Evolutionary conservation across 2,329 filamentous ascomycete species (phyloP), one percentile per base, ranked within the genome.

Genomic region (Calonectria pauciramosa): DNA sequence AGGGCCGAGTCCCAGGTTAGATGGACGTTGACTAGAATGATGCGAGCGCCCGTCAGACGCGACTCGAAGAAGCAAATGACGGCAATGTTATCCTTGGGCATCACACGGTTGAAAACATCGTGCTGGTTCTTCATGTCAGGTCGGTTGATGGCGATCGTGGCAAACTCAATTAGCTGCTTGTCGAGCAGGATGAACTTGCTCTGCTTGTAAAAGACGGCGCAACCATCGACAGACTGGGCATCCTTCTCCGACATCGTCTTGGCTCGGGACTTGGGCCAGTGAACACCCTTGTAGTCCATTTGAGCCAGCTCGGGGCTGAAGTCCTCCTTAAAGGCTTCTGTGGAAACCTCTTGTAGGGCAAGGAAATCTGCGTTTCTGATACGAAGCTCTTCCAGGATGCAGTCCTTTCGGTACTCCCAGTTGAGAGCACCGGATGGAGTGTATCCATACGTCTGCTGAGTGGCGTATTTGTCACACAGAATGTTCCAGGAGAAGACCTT

Each of bases 31-130:
- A 95, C 95, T 44, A 99, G 93, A 76, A 99, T 98, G 82, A 99
- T 88, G 71, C 97, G 93, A 18, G 95, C 93, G n/a, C 97, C 97
- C 0, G 96, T 98, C 75, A 91, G 88, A 47, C 96, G 92, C 81
- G 98, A 98, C 85, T 99, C 97, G 76, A 99, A 92, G 88, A 99
- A 98, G 71, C 94, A 93, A 63, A 98, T 92, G 63, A 98, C 94
- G 20, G 94, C 97, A 84, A 99, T 98, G 83, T 99, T 96, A 88
- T 99, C 97, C 86, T 97, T 95, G 75, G 96, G 96, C 97, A 98
- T 99, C 75, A 99, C 94, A 34, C 97, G 94, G 84, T 99, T 99
- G 90, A 98, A 99, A 72, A 99, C 96, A 82, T 99, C 97, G 83
- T 98, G 95, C 82, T 98, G 95, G 71, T 96, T 95, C 87, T 99